Conservation (phyloP, 768 basidiomycete genomes). For the Boletellus ananas region DNA sequence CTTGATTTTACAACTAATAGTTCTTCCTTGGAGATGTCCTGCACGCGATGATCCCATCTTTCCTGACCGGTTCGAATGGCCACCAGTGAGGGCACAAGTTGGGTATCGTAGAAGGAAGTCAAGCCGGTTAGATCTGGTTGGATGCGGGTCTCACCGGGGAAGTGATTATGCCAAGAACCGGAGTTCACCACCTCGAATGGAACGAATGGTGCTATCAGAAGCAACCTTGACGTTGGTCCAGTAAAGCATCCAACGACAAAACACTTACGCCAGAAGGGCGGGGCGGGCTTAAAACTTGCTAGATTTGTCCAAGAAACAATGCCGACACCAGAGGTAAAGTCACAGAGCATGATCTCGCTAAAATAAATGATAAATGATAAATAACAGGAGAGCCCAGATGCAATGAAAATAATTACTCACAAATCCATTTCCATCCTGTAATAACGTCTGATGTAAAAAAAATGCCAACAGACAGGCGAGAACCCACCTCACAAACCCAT, state of each 20-base stretch:
- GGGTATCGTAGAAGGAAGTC: not conserved
- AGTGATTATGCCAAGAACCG: slow-evolving; percentile 18
- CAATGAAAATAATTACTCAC: not conserved
- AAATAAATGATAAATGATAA: not conserved
- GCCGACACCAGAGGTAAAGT: not conserved
- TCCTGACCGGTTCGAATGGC: not conserved
- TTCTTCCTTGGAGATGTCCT: slow-evolving; percentile 6
- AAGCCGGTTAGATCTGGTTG: slow-evolving; percentile 10
- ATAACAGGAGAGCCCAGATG: not conserved
- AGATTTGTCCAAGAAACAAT: not conserved
- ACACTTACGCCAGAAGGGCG: not conserved
- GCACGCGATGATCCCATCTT: not conserved
- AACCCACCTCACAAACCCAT: not conserved
- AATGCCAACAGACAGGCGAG: not conserved
- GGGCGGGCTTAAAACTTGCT: not conserved
- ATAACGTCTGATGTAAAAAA: not conserved
- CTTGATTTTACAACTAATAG: not conserved
- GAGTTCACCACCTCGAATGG: slow-evolving; percentile 9
- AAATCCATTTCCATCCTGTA: slow-evolving; percentile 1
- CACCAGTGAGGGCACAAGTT: not conserved
- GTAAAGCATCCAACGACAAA: no score
- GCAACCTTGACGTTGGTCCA: not conserved
- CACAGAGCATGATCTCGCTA: not conserved
- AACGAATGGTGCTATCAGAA: not conserved
- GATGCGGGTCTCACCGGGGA: slow-evolving; percentile 21